Evolutionary conservation across 352 stramenopile species (phyloP).

Genomic region (Globisporangium iwayamae): DNA sequence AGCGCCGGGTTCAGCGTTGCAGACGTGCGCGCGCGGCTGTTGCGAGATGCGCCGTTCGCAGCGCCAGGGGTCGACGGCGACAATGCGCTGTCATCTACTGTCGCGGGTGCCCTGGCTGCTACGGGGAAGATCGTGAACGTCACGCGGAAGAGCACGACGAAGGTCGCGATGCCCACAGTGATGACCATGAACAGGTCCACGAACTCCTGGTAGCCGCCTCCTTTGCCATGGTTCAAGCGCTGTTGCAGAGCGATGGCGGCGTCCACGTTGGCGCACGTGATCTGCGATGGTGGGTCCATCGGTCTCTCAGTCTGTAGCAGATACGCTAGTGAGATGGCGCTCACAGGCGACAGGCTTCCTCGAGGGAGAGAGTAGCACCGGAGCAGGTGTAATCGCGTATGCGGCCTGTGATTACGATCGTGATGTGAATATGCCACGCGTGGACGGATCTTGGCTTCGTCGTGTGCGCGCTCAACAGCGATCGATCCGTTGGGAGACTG

Average conservation of each 20-base stretch:
- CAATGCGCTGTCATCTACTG: background rate
- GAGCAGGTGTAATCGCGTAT: background rate
- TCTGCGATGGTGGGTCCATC: background rate
- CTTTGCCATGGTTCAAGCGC: background rate
- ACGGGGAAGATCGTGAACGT: constrained; percentile 49
- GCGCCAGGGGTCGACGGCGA: background rate
- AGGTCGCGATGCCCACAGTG: constrained; percentile 53
- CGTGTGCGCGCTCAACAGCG: background rate
- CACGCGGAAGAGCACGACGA: constrained; percentile 64
- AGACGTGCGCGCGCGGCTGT: constrained; percentile 5
- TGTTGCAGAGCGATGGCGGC: background rate
- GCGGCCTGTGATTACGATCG: constrained; percentile 4
- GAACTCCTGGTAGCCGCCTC: constrained; percentile 30
- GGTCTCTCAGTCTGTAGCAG: background rate
- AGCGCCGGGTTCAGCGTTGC: background rate
- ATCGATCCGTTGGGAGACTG: background rate
- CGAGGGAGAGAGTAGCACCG: background rate
- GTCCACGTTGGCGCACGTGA: background rate
- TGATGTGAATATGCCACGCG: background rate
- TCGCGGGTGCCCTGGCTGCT: background rate
- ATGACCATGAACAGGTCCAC: constrained; percentile 65
- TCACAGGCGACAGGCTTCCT: background rate
- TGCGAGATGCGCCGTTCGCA: background rate
- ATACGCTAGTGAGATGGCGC: background rate
- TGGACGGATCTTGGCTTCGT: background rate